phyloP scores from a whole-genome alignment of 768 basidiomycete species.

The Sarcomyxa edulis region DNA sequence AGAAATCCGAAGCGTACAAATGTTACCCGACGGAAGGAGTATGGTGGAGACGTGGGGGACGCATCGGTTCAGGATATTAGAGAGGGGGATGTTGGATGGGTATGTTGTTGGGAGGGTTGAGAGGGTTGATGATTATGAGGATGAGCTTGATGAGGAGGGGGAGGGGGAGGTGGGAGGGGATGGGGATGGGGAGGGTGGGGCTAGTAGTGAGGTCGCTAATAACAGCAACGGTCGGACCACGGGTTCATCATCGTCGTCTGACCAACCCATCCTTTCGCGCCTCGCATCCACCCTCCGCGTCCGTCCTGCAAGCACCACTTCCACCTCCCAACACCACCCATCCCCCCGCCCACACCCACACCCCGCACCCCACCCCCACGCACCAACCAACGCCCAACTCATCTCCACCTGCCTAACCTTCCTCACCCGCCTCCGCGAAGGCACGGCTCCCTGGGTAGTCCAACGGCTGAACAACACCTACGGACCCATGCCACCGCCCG shows the following conservation, averaged over 20 bases:
- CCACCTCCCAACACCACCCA: slow-evolving; percentile 8
- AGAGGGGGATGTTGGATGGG: slow-evolving; percentile 81
- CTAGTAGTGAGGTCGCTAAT: no score
- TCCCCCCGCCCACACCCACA: slow-evolving; percentile 3
- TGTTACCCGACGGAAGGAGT: slow-evolving; percentile 86
- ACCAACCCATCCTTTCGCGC: no score
- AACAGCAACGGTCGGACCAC: no score
- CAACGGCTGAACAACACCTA: slow-evolving; percentile 79
- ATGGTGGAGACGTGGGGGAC: slow-evolving; percentile 64
- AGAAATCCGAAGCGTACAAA: slow-evolving; percentile 79
- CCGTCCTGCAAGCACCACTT: slow-evolving; percentile 8
- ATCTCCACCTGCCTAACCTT: slow-evolving; percentile 39
- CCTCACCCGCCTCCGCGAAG: slow-evolving; percentile 43
- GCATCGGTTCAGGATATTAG: slow-evolving; percentile 81
- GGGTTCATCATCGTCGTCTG: no score
- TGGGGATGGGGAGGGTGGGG: neutral
- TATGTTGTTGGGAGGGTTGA: slow-evolving; percentile 86
- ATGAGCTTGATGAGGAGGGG: slow-evolving; percentile 1
- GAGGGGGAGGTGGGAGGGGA: neutral
- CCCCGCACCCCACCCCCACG: slow-evolving; percentile 9
- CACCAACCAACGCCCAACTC: slow-evolving; percentile 38
- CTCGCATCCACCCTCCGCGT: slow-evolving; percentile 4
- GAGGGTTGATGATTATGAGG: slow-evolving; percentile 13
- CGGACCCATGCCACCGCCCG: slow-evolving; percentile 61
- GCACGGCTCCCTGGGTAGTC: slow-evolving; percentile 90